Percentiles rank a stretch among this genome's conserved stretches.
phyloP scores from a whole-genome alignment of 495 filamentous ascomycete species.

The Podospora comata region DNA sequence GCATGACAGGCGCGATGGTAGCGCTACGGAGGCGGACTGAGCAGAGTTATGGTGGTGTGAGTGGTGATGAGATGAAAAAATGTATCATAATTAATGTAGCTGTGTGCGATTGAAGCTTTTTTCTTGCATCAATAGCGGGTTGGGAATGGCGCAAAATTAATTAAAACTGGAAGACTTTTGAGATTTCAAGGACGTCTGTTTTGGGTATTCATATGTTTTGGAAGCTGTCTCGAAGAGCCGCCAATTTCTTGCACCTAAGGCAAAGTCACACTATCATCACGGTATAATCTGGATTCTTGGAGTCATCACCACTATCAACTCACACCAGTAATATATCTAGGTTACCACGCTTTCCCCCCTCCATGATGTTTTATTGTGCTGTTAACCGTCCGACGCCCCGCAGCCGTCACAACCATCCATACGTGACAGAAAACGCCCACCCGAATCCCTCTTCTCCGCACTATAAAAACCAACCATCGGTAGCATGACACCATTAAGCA shows the following conservation, averaged over 20 bases:
- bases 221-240: too few species aligned
- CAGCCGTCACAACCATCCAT: background rate
- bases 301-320: background rate
- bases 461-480: conserved; percentile 2
- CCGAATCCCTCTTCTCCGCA: background rate
- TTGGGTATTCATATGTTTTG: too few species aligned
- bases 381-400: conserved; percentile 11
- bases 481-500: conserved; percentile 27
- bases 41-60: background rate
- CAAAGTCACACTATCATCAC: too few species aligned
- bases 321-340: conserved; percentile 1
- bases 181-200: background rate
- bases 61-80: background rate
- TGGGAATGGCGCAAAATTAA: background rate
- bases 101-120: conserved; percentile 16
- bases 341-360: background rate
- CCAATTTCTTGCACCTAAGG: too few species aligned
- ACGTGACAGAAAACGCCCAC: background rate
- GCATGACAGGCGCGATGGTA: conserved; percentile 48
- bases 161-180: background rate
- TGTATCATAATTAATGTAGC: background rate
- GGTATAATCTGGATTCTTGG: too few species aligned
- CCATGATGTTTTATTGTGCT: conserved; percentile 14
- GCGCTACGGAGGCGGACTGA: conserved; percentile 43
- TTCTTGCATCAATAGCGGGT: conserved; percentile 2